phyloP scores from a whole-genome alignment of 2,329 filamentous ascomycete genomes.

The Cladosporium sp. region DNA sequence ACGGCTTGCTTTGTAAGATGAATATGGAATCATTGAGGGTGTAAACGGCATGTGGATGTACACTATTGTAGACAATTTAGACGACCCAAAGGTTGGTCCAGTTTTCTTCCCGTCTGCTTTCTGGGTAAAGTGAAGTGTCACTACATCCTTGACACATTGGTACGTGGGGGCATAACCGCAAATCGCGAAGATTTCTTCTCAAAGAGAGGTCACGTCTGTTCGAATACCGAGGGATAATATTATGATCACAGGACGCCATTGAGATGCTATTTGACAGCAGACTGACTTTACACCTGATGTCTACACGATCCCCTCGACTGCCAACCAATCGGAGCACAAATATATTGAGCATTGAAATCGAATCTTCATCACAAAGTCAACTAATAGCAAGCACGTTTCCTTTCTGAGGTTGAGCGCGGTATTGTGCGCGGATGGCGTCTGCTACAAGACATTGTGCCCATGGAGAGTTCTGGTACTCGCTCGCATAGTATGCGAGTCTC shows the following conservation, averaged over 20 bases:
- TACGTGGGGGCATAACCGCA: too few species aligned
- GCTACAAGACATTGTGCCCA: constrained; percentile 2
- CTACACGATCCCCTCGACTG: too few species aligned
- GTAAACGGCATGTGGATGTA: constrained; percentile 5
- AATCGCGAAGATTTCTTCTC: too few species aligned
- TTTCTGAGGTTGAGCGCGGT: background rate
- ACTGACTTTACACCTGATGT: too few species aligned
- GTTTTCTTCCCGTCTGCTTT: background rate
- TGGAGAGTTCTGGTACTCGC: background rate
- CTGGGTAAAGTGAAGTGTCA: background rate
- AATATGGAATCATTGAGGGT: background rate
- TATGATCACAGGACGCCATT: too few species aligned
- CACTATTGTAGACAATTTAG: constrained; percentile 18
- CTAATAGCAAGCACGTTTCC: background rate
- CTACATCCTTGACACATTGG: background rate
- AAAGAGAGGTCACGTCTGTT: too few species aligned
- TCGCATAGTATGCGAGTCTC: background rate
- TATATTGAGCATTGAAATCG: background rate
- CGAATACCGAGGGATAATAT: too few species aligned
- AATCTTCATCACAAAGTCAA: background rate
- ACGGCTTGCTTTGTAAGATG: constrained; percentile 11
- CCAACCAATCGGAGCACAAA: too few species aligned
- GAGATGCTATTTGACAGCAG: too few species aligned
- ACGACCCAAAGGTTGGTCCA: constrained; percentile 2
- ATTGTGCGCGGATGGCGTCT: background rate